These are phyloP conservation scores for Amniculicola lignicola DNA, from an alignment of 495 filamentous ascomycete species.

Conservation along the genomic window DNA sequence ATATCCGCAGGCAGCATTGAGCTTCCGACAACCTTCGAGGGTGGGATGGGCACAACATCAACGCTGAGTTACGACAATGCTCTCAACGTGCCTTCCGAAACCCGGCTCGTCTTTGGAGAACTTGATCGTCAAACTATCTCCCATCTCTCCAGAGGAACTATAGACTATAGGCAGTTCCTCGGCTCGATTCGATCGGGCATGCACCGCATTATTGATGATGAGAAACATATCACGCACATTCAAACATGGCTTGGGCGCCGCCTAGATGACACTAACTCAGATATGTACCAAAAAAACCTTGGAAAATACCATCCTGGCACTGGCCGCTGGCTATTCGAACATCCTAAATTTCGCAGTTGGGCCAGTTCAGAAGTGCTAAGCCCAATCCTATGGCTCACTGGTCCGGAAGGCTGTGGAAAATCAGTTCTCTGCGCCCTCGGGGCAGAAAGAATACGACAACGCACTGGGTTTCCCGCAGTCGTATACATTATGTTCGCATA, in stretches of 20 bases:
- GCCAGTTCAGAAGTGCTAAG: background rate
- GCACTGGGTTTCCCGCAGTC: background rate
- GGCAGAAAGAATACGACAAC: background rate
- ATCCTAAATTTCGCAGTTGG: background rate
- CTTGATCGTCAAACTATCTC: too few relatives aligned
- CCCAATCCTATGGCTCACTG: background rate
- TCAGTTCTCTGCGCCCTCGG: slow-evolving; percentile 1
- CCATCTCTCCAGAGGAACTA: too few relatives aligned
- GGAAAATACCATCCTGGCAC: background rate
- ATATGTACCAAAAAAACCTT: background rate
- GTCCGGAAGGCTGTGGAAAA: background rate
- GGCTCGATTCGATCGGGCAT: background rate
- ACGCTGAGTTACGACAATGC: too few relatives aligned
- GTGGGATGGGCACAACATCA: too few relatives aligned
- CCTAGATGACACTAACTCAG: background rate
- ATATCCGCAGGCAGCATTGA: background rate
- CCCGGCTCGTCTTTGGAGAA: too few relatives aligned
- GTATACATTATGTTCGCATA: background rate
- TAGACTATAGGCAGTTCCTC: background rate
- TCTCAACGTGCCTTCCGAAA: too few relatives aligned
- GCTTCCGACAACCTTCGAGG: background rate
- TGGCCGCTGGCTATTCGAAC: background rate
- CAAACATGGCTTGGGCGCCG: background rate
- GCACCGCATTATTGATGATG: background rate
- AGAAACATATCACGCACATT: background rate